Base-by-base conservation (phyloP, 768 basidiomycete species). In the Boletellus emodensis region DNA sequence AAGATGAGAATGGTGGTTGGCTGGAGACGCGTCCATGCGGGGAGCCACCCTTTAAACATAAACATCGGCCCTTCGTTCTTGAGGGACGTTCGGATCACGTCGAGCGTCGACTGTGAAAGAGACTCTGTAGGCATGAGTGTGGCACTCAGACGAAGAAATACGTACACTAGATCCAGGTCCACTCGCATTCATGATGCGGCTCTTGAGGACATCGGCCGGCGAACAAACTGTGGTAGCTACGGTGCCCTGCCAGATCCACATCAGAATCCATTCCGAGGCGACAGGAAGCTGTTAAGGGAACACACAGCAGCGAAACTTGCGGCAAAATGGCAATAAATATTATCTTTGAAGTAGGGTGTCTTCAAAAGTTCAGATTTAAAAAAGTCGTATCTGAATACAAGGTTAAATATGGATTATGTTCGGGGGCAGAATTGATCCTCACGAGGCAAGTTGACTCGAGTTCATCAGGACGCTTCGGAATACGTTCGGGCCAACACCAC, bases 21-120 rank as follows among this genome's bases (percentile, higher is more conserved):
- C 62, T 92, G 87, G 35, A 93, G 76, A 65, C 90, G 77, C 45
- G 81, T 79, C 89, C 89, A 93, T 11, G 90, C 88, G 0, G 90
- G 90, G 9, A 92, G 68, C 90, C 90, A 93, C 54, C 90, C 90
- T 65, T 90, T 90, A 75, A 93, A 90, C 85, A 93, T 87, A 77
- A 92, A 93, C 81, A 85, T 86, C 3, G 87, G 66, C 13, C 90
- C 90, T 59, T 93, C 90, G 55, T 71, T 82, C 52, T 78, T 75
- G 53, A 93, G 71, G 17, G 88, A 87, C 11, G 74, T 58, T 17
- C 77, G 74, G 63, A 92, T 89, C 37, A 87, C 85, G 6, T 69
- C 76, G 24, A 92, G 55, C 0, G 90, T 87, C 1, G 86, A 89
- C 84, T 85, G 12, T 2, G 30, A 32, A 32, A n/a, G 6, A 40